phyloP scores from a whole-genome alignment of 345 rosid species.

The Populus ilicifolia region DNA sequence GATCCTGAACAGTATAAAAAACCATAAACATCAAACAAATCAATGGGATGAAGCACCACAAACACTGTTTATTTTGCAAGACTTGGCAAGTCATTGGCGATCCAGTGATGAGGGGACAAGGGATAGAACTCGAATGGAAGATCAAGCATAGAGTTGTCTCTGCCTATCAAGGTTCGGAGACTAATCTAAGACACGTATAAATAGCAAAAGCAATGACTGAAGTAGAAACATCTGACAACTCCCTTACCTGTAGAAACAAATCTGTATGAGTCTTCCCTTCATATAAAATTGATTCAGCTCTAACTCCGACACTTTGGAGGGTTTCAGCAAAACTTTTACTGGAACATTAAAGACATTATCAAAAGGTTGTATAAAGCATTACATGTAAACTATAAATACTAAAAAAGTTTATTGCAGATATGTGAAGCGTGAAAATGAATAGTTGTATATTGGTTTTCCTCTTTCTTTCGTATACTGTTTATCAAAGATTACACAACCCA shows the following conservation, averaged over 20 bases:
- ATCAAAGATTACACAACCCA: no score
- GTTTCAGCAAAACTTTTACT: slow-evolving; percentile 75
- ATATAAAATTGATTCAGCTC: slow-evolving; percentile 66
- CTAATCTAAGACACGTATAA: no score
- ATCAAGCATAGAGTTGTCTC: no score
- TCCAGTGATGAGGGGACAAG: not conserved
- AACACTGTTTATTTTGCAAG: no score
- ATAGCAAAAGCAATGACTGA: not conserved
- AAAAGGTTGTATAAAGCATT: slow-evolving; percentile 4
- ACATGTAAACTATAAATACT: not conserved
- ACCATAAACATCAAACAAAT: not conserved
- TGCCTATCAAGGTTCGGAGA: no score
- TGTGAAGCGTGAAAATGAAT: not conserved
- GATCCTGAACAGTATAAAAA: slow-evolving; percentile 52
- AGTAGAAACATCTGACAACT: not conserved
- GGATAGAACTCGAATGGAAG: not conserved
- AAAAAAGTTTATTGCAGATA: not conserved
- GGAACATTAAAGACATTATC: slow-evolving; percentile 21
- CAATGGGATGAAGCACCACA: not conserved
- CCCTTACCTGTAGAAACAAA: slow-evolving; percentile 85
- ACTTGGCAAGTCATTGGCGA: no score
- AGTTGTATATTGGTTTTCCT: no score
- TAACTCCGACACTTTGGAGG: slow-evolving; percentile 65
- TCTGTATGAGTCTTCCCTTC: slow-evolving; percentile 96
- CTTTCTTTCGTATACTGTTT: no score